A percentile compares a stretch with the other conserved stretches of the same genome.
phyloP scores from a whole-genome alignment of 1,284 basidiomycete species.

The Anthracocystis panici-leucophaei region DNA sequence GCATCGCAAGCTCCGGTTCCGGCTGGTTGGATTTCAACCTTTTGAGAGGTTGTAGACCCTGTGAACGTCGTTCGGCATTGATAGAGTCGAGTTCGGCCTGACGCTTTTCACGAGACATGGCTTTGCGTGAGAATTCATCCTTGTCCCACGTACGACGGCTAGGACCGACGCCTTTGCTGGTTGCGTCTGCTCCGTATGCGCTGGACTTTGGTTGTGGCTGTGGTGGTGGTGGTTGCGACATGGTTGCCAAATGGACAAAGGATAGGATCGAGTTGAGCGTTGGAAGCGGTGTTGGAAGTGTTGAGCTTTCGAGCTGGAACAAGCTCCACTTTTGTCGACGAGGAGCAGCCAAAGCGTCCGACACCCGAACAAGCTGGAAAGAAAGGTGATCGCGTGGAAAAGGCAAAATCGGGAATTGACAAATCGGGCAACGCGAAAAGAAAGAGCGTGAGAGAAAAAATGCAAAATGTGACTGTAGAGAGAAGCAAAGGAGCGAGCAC shows the following conservation, averaged over 20 bases:
- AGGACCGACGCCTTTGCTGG: constrained; percentile 56
- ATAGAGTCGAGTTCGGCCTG: constrained; percentile 56
- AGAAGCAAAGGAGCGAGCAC: constrained; percentile 4
- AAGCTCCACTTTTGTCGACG: neutral
- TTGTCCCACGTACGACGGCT: constrained; percentile 64
- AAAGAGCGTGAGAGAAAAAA: neutral
- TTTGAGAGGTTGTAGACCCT: constrained; percentile 56
- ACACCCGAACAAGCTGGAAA: neutral
- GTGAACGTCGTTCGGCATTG: constrained; percentile 54
- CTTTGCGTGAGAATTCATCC: constrained; percentile 57
- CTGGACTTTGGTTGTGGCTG: neutral
- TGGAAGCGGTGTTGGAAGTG: neutral
- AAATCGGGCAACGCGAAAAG: neutral
- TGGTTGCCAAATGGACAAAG: neutral
- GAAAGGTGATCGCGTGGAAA: constrained; percentile 4
- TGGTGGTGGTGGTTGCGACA: constrained; percentile 21
- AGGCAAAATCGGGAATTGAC: neutral
- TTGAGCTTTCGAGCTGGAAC: neutral
- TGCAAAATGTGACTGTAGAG: constrained; percentile 8
- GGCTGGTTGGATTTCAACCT: constrained; percentile 54
- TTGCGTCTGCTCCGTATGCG: neutral
- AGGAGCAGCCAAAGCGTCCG: neutral
- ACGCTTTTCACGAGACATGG: constrained; percentile 60
- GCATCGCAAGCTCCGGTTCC: constrained; percentile 61
- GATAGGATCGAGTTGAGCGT: neutral